Conservation (phyloP, 2,329 filamentous ascomycete species). For the Aureobasidium uvarum region DNA sequence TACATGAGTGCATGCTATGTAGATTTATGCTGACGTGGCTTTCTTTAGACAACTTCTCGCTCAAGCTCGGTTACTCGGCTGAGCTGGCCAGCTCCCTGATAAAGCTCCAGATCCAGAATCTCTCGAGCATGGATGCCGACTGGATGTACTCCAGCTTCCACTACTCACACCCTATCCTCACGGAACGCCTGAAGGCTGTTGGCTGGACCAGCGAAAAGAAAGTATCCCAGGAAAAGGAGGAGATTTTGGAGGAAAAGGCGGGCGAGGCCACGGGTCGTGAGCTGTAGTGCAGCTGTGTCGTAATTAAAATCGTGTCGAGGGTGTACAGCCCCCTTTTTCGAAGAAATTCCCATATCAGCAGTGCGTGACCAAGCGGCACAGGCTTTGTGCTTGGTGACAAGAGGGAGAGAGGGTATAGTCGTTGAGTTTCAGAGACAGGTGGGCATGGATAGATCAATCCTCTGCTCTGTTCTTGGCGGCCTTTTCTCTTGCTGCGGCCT, state of each 20-base stretch:
- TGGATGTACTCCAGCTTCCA: conserved; percentile 99
- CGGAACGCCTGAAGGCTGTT: conserved; percentile 86
- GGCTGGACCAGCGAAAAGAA: conserved; percentile 73
- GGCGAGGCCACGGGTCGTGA: conserved; percentile 74
- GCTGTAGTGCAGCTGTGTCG: conserved; percentile 51
- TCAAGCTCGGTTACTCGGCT: conserved; percentile 74
- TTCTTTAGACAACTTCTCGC: conserved; percentile 71
- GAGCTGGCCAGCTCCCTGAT: conserved; percentile 86
- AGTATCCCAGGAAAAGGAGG: conserved; percentile 49
- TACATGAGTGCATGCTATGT: conserved; percentile 4
- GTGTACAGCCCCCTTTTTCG: not conserved
- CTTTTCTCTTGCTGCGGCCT: conserved; percentile 44
- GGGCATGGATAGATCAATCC: conserved; percentile 8
- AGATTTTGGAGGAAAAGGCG: conserved; percentile 56
- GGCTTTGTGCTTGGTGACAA: not conserved
- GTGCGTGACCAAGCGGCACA: not conserved
- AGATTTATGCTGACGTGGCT: conserved; percentile 22
- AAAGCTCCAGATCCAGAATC: conserved; percentile 97
- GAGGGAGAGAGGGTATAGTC: not conserved
- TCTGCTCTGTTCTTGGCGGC: conserved; percentile 26
- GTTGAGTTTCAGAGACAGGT: not conserved
- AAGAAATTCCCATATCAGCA: not conserved
- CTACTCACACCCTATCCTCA: conserved; percentile 94
- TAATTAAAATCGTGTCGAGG: conserved; percentile 17
- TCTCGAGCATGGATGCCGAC: conserved; percentile 98